Evolutionary conservation across 148 eudicot species (phyloP), one percentile per base, ranked within the genome.

Genomic region (Rheum nobile): DNA sequence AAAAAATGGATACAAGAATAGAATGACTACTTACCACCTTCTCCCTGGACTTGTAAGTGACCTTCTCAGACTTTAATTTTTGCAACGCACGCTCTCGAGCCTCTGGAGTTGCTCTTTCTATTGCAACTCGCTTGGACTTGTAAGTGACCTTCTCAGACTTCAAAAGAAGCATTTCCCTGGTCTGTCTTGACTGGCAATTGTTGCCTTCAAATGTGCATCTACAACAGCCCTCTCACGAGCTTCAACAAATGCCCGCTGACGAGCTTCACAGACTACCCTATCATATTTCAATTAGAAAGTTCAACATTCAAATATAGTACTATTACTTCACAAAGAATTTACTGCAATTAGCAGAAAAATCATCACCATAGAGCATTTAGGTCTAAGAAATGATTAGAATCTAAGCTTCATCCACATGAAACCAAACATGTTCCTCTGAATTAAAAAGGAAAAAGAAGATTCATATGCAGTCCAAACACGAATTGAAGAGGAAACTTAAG

Each of bases 11-110:
- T n/a, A n/a, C 52, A 12, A 19, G 17, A 47, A 12, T 17, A 47
- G 52, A 13, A 2, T 17, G 52, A 47, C 5, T 16, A n/a, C n/a
- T n/a, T n/a, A n/a, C n/a, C n/a, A n/a, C n/a, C 67, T 76, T 81
- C 68, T 81, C 85, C 81, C 80, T 80, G 63, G 80, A 75, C 69
- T 83, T 88, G 37, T 71, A 90, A n/a, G n/a, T n/a, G n/a, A n/a
- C n/a, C n/a, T n/a, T n/a, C n/a, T n/a, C n/a, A n/a, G n/a, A n/a
- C 80, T 85, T 72, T 57, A 94, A 87, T 84, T 86, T 91, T 72
- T 87, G 92, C 69, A 91, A 78, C 68, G 99, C 99, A 73, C 99
- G 99, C 76, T 90, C 94, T 75, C 97, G 87, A 83, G 99, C 99
- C 86, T 95, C 99, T 31, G 87, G 83, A 54, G 91, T 89, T 16